Evolutionary conservation across 73 alveolate species (phyloP), one percentile per base, ranked within the genome.

Genomic region (Uronychia setigera): DNA sequence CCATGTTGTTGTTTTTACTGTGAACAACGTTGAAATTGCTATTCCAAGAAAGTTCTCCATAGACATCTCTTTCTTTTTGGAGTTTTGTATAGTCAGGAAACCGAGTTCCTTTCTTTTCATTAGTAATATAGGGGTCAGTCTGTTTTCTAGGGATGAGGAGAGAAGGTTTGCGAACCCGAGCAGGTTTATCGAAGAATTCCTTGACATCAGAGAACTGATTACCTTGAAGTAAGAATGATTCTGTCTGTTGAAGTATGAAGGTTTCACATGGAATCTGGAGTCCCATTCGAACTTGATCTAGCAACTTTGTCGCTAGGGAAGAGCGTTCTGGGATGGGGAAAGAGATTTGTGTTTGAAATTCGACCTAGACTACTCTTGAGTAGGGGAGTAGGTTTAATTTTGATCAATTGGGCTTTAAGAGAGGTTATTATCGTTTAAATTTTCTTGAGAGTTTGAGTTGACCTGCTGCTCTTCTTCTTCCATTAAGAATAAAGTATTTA

Each of bases 171-270:
- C 80, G 79, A 27, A 59, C 74, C 76, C 76, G 60, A 1, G 80
- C 79, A 19, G 76, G 29, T 84, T 86, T 86, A 33, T 86, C 92
- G 31, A 86, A 86, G 32, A 67, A 86, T 59, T 86, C 28, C 88
- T 80, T 25, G 32, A 26, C 33, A 27, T 27, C 33, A 46, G 60
- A 26, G 60, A 60, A 57, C 14, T 32, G 27, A 81, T 59, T 83
- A 83, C 91, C 75, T 83, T 86, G 74, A 35, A 86, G 74, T 59
- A 86, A 32, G 87, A 46, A 60, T 86, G 92, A 79, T 86, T 86
- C 25, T 86, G 29, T 1, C n/a, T 29, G 34, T 86, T 86, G 76
- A 86, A 86, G 26, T 35, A 60, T 30, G 92, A 86, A 1, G 92
- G 88, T 5, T 32, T 78, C 32, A 80, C 80, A 60, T 86, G 92